These are phyloP conservation scores for Candida mattraensis DNA, from an alignment of 805 yeast genomes.

Conservation along the genomic window DNA sequence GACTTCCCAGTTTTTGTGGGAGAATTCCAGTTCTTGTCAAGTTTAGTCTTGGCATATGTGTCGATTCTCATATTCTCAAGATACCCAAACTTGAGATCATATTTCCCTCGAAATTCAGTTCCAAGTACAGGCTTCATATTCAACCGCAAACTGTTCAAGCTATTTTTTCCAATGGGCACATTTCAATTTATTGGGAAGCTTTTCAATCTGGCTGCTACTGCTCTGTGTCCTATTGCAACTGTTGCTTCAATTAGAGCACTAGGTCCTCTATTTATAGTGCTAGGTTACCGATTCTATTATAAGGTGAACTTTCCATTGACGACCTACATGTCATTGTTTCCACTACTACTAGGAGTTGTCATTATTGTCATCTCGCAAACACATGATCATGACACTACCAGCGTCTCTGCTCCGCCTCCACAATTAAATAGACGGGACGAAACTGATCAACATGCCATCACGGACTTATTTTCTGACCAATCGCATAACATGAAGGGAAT, in stretches of 20 bases:
- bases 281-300: constrained; percentile 53
- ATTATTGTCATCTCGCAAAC: constrained; percentile 42
- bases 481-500: constrained; percentile 55
- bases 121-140: constrained; percentile 39
- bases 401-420: constrained; percentile 15
- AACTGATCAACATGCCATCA: constrained; percentile 6
- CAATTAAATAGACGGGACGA: constrained; percentile 12
- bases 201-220: constrained; percentile 63
- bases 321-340: constrained; percentile 53
- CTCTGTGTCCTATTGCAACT: constrained; percentile 64
- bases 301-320: constrained; percentile 47
- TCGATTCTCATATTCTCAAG: constrained; percentile 13
- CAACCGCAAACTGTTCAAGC: constrained; percentile 41
- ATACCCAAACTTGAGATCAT: constrained; percentile 12
- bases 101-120: constrained; percentile 56
- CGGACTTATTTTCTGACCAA: constrained; percentile 7
- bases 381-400: constrained; percentile 16
- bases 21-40: constrained; percentile 60
- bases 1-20: constrained; percentile 64
- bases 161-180: constrained; percentile 61
- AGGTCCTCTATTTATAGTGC: constrained; percentile 60
- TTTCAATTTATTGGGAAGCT: constrained; percentile 67
- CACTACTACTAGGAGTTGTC: constrained; percentile 53
- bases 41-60: constrained; percentile 34
- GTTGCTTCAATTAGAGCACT: constrained; percentile 70